These are phyloP conservation scores for Naegleria fowleri DNA, from an alignment of 208 protist species.

Conservation along the genomic window DNA sequence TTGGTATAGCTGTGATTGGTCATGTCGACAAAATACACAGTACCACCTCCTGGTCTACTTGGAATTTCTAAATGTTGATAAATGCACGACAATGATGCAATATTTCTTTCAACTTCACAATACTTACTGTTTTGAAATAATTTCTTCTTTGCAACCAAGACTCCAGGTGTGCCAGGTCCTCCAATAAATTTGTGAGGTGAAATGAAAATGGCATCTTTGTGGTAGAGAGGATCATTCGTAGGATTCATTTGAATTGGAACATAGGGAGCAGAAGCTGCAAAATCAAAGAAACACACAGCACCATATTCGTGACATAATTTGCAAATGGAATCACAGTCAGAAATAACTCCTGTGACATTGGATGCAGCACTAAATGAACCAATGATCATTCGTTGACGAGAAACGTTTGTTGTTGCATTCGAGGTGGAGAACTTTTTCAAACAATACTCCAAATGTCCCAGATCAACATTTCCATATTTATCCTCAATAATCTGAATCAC, in stretches of 20 bases:
- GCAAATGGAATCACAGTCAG: slow-evolving; percentile 45
- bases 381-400: slow-evolving; percentile 28
- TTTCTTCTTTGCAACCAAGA: slow-evolving; percentile 34
- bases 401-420: background rate
- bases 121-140: slow-evolving; percentile 7
- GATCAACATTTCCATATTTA: background rate
- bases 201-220: slow-evolving; percentile 59
- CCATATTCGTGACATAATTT: slow-evolving; percentile 48
- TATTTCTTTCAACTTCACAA: background rate
- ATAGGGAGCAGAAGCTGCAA: slow-evolving; percentile 58
- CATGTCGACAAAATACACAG: slow-evolving; percentile 52
- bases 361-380: slow-evolving; percentile 59
- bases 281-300: slow-evolving; percentile 59
- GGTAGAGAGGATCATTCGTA: background rate
- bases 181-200: slow-evolving; percentile 68
- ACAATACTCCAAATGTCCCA: background rate
- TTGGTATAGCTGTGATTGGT: slow-evolving; percentile 48
- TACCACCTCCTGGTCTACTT: slow-evolving; percentile 51
- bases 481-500: background rate
- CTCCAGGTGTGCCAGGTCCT: slow-evolving; percentile 49
- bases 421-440: background rate
- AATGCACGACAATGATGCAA: too few relatives aligned
- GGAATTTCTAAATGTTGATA: background rate
- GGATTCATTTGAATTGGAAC: slow-evolving; percentile 31
- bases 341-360: slow-evolving; percentile 53